phyloP scores from a whole-genome alignment of 305 asterid species.

The Plantago coronopus region DNA sequence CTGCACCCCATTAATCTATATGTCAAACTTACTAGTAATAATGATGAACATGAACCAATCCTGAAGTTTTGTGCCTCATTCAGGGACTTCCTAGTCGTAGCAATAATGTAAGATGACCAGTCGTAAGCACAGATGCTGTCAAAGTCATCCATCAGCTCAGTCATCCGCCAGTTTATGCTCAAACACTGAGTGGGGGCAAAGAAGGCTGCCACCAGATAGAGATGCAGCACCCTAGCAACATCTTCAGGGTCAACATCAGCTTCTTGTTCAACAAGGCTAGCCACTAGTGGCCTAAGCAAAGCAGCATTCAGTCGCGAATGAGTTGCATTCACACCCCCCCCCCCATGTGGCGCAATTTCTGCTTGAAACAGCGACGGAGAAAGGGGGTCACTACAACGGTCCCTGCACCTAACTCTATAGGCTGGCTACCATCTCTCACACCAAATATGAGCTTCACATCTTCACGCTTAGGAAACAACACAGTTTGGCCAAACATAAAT shows the following conservation, averaged over 20 bases:
- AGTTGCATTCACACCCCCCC: no score
- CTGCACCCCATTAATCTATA: no score
- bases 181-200: not conserved
- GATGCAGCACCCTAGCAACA: not conserved
- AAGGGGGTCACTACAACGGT: no score
- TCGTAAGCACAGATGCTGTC: not conserved
- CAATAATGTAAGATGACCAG: not conserved
- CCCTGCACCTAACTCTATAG: no score
- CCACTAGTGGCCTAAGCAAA: not conserved
- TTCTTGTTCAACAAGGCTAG: no score
- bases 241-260: not conserved
- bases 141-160: not conserved
- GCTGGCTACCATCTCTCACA: no score
- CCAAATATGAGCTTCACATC: no score
- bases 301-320: not conserved
- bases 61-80: no score
- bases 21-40: not conserved
- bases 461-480: no score
- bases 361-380: no score
- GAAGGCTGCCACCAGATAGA: not conserved
- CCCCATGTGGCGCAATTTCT: no score
- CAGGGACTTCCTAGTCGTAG: no score
- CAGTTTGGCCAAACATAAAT: not conserved
- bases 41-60: not conserved
- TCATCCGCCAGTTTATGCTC: not conserved